Evolutionary conservation across 2,329 filamentous ascomycete species (phyloP).

Genomic region (Herpotrichia juniperi): DNA sequence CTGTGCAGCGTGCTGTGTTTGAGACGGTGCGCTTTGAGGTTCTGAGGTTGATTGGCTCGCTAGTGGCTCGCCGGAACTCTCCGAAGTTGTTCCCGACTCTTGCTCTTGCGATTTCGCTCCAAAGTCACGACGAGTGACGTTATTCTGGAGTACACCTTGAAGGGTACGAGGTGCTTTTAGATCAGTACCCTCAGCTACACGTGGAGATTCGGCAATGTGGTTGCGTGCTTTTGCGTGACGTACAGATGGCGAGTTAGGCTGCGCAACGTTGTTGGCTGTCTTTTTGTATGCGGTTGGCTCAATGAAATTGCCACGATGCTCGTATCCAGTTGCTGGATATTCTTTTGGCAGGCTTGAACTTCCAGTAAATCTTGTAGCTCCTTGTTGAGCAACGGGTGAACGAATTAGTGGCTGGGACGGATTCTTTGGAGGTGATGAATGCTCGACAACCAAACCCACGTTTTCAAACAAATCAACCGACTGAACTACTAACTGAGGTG

Average conservation of each 20-base stretch:
- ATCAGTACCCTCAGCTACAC: not conserved
- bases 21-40: not conserved
- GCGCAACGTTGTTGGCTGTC: not conserved
- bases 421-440: not conserved
- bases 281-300: no score
- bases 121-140: not conserved
- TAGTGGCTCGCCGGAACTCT: not conserved
- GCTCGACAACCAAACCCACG: not conserved
- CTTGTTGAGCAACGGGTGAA: not conserved
- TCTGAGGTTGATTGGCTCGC: not conserved
- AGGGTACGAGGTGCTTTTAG: not conserved
- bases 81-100: not conserved
- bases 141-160: not conserved
- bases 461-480: not conserved
- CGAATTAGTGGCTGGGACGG: not conserved
- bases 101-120: not conserved
- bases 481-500: not conserved
- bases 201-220: not conserved
- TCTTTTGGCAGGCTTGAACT: no score
- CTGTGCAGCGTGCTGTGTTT: constrained; percentile 32
- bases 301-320: no score
- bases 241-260: no score
- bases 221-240: not conserved
- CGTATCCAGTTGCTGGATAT: no score
- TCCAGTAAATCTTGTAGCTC: no score